Percentiles rank a stretch among this genome's conserved stretches.
These are phyloP conservation scores for Elymus sibiricus DNA, from an alignment of 176 grass and related monocot species.

Conservation along the genomic window DNA sequence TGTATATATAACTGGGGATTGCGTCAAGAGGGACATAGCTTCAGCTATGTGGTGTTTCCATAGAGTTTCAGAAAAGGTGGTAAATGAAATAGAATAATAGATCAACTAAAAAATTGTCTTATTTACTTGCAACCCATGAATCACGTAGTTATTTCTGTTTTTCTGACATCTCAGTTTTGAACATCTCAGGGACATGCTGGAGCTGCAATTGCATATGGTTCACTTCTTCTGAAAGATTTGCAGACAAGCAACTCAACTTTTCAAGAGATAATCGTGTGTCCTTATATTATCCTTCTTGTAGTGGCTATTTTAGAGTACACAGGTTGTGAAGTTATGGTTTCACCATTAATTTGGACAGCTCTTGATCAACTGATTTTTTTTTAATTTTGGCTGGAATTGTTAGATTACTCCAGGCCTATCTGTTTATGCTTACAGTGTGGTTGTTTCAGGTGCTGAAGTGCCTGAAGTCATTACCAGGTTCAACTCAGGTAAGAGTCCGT, in stretches of 20 bases:
- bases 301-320: background rate
- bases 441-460: conserved; percentile 61
- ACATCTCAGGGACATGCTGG: conserved; percentile 72
- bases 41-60: conserved; percentile 97
- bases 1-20: conserved; percentile 91
- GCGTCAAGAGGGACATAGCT: conserved; percentile 83
- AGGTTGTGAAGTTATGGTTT: background rate
- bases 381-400: background rate
- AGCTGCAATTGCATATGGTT: conserved; percentile 94
- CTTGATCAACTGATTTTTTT: background rate
- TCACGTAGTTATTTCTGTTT: conserved; percentile 3
- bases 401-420: background rate
- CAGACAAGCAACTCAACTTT: conserved; percentile 5
- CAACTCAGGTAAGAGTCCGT: conserved; percentile 55
- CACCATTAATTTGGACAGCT: background rate
- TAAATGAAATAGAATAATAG: background rate
- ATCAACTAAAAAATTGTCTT: background rate
- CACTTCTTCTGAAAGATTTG: conserved; percentile 86
- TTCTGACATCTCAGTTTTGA: conserved; percentile 19
- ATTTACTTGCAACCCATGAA: conserved; percentile 3
- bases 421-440: background rate
- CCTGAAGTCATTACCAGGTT: conserved; percentile 87
- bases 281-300: background rate
- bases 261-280: background rate
- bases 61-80: conserved; percentile 89